These are phyloP conservation scores for Sporisorium graminicola DNA, from an alignment of 1,284 basidiomycete species.

Conservation along the genomic window DNA sequence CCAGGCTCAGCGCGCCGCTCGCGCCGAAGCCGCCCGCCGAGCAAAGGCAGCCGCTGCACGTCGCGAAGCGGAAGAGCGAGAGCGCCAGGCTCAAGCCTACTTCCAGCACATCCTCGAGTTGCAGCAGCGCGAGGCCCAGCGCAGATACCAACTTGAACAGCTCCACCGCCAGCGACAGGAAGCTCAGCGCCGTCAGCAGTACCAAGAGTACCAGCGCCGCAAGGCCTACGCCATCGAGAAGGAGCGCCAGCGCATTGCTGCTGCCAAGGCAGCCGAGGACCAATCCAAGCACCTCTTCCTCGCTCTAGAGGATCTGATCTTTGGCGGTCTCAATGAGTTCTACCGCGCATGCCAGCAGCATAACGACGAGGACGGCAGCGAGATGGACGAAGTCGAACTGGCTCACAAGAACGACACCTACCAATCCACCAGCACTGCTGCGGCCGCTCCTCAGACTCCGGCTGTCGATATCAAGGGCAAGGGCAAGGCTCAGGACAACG, in stretches of 20 bases:
- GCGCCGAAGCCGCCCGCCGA: slow-evolving; percentile 38
- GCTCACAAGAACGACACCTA: slow-evolving; percentile 32
- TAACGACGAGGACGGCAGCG: slow-evolving; percentile 18
- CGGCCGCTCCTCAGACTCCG: slow-evolving; percentile 13
- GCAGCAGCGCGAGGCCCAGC: slow-evolving; percentile 48
- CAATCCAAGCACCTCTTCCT: slow-evolving; percentile 46
- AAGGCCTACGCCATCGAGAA: slow-evolving; percentile 47
- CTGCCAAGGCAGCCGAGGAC: slow-evolving; percentile 27
- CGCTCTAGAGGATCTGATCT: slow-evolving; percentile 44
- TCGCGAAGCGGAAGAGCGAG: slow-evolving; percentile 42
- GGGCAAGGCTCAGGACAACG: slow-evolving; percentile 35
- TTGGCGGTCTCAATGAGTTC: slow-evolving; percentile 41
- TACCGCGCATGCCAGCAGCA: slow-evolving; percentile 24
- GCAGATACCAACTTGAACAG: slow-evolving; percentile 42
- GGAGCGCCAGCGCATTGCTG: slow-evolving; percentile 44
- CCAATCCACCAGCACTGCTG: background rate
- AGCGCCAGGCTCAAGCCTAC: slow-evolving; percentile 42
- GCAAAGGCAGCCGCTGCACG: slow-evolving; percentile 36
- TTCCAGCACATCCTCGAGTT: slow-evolving; percentile 43
- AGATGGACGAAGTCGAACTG: slow-evolving; percentile 20
- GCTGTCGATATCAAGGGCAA: slow-evolving; percentile 38
- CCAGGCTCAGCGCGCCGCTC: slow-evolving; percentile 31
- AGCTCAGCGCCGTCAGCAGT: slow-evolving; percentile 38
- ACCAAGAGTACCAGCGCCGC: slow-evolving; percentile 50
- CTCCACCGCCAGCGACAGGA: slow-evolving; percentile 47